These are phyloP conservation scores for Biscutella auriculata DNA, from an alignment of 441 rosid genomes.

Conservation along the genomic window DNA sequence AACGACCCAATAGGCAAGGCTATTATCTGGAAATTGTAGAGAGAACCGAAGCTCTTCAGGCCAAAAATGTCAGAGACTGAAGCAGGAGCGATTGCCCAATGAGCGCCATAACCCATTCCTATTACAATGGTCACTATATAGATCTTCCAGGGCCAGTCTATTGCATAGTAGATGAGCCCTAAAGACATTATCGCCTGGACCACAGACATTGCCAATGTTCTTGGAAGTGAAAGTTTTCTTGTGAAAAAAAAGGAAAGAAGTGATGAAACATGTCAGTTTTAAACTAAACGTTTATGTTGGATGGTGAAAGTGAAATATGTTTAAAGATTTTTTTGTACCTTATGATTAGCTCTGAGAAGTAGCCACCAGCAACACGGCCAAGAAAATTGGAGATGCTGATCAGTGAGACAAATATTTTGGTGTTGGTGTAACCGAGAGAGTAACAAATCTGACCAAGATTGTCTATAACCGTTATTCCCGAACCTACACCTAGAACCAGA, in stretches of 20 bases:
- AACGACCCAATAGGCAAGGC: conserved; percentile 41
- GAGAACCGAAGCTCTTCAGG: conserved; percentile 43
- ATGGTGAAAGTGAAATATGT: background rate
- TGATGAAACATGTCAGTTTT: background rate
- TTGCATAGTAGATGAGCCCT: conserved; percentile 35
- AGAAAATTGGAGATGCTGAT: conserved; percentile 59
- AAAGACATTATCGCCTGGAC: conserved; percentile 44
- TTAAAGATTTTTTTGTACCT: conserved; percentile 23
- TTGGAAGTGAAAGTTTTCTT: conserved; percentile 38
- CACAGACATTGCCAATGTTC: conserved; percentile 41
- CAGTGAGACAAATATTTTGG: conserved; percentile 43
- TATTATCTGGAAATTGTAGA: conserved; percentile 39
- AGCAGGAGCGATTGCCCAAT: conserved; percentile 47
- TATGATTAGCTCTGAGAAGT: conserved; percentile 38
- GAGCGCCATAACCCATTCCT: conserved; percentile 53
- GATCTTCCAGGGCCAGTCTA: conserved; percentile 41
- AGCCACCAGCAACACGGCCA: conserved; percentile 37
- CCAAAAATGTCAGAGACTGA: conserved; percentile 48
- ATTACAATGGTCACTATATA: conserved; percentile 35
- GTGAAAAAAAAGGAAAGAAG: background rate
- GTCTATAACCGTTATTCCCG: conserved; percentile 50
- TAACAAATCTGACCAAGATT: conserved; percentile 51
- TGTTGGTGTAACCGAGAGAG: conserved; percentile 33
- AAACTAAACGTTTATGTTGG: background rate
- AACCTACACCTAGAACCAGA: conserved; percentile 43